These are phyloP conservation scores for Eucalyptus guilfoylei DNA, from an alignment of 345 rosid species.

Conservation along the genomic window DNA sequence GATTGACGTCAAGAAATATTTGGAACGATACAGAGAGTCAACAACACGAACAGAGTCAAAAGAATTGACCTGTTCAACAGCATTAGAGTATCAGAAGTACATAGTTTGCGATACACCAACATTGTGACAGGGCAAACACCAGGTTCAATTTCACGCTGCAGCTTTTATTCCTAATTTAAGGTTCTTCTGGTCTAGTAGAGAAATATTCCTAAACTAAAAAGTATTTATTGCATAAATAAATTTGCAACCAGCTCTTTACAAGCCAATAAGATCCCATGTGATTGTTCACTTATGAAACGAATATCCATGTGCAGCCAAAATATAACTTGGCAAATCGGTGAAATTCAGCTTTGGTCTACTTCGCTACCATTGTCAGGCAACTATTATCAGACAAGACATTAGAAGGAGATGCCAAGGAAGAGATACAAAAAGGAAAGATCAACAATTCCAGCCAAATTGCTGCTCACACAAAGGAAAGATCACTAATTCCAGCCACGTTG, in stretches of 20 bases:
- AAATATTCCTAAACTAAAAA: neutral
- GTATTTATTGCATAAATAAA: neutral
- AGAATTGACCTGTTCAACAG: constrained; percentile 52
- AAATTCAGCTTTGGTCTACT: neutral
- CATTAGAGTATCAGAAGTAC: neutral
- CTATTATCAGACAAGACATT: neutral
- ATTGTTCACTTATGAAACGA: neutral
- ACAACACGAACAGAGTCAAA: constrained; percentile 56
- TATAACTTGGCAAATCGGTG: neutral
- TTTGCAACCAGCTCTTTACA: neutral
- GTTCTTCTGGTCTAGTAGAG: neutral
- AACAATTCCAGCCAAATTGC: neutral
- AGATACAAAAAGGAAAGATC: neutral
- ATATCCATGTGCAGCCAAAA: neutral
- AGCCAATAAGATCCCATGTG: neutral
- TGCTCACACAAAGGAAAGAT: neutral
- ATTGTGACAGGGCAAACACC: neutral
- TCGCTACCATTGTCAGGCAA: neutral
- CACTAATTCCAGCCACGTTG: neutral
- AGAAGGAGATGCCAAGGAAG: neutral
- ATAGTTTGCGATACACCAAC: neutral
- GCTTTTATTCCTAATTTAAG: neutral
- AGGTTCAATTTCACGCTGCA: neutral
- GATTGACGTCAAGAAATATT: constrained; percentile 50
- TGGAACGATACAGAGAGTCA: constrained; percentile 72